Conservation (phyloP, 441 rosid genomes). For the Kokia cookei region DNA sequence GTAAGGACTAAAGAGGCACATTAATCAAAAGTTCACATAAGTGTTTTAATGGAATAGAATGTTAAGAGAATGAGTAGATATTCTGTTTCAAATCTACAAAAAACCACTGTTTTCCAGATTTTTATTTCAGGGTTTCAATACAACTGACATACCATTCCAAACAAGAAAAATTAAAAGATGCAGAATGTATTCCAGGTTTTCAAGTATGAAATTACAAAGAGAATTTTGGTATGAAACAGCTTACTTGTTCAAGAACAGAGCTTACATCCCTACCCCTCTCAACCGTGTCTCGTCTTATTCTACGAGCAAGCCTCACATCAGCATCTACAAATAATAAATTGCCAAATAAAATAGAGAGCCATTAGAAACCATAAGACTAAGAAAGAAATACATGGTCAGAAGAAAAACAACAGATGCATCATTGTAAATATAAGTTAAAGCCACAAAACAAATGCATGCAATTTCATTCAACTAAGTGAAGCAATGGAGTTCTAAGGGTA, state of each 20-base stretch:
- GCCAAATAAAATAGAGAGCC: slow-evolving; percentile 12
- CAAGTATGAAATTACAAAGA: not conserved
- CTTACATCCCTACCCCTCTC: slow-evolving; percentile 83
- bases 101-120: not conserved
- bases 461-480: not conserved
- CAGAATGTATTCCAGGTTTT: not conserved
- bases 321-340: slow-evolving; percentile 52
- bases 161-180: not conserved
- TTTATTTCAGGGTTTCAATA: not conserved
- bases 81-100: not conserved
- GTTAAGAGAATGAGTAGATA: not conserved
- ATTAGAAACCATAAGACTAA: not conserved
- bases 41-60: not conserved
- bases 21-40: not conserved
- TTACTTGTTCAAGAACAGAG: slow-evolving; percentile 90
- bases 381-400: not conserved
- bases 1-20: not conserved
- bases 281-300: slow-evolving; percentile 85
- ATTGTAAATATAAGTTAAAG: not conserved
- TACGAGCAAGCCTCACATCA: slow-evolving; percentile 92
- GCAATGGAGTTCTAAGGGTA: not conserved
- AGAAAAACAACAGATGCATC: not conserved
- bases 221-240: slow-evolving; percentile 8
- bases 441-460: not conserved
- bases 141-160: not conserved